phyloP scores from a whole-genome alignment of 2,329 filamentous ascomycete genomes.

The Pseudopyricularia javanii region DNA sequence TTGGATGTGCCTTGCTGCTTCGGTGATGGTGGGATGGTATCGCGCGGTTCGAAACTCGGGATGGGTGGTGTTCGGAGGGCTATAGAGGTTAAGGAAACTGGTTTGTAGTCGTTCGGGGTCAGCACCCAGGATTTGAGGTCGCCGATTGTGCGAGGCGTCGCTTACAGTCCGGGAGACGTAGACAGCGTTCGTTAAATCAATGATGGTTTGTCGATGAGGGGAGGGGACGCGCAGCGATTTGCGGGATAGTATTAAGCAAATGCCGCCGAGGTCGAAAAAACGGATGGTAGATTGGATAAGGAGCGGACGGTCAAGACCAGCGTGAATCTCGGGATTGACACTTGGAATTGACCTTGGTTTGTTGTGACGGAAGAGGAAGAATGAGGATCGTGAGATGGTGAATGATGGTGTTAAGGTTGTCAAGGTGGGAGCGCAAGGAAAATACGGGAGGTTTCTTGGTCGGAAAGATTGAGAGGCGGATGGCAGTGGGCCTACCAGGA shows the following conservation, averaged over 20 bases:
- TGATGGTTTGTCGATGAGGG: not conserved
- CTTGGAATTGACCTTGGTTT: slow-evolving; percentile 43
- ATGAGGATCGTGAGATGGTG: not conserved
- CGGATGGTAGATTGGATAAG: slow-evolving; percentile 17
- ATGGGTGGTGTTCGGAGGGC: not conserved
- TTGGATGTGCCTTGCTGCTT: not conserved
- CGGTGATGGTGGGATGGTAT: not conserved
- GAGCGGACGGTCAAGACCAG: slow-evolving; percentile 52
- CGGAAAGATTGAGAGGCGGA: slow-evolving; percentile 1
- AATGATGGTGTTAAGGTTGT: slow-evolving; percentile 10
- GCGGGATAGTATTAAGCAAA: slow-evolving; percentile 9
- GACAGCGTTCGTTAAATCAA: not conserved
- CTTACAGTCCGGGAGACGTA: not conserved
- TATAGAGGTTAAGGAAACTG: not conserved
- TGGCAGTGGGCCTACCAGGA: not conserved
- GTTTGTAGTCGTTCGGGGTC: too few relatives aligned
- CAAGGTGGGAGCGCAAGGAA: slow-evolving; percentile 9
- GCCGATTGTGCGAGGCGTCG: too few relatives aligned
- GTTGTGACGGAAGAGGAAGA: slow-evolving; percentile 14
- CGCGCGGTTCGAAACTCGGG: not conserved
- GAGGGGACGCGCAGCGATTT: slow-evolving; percentile 3
- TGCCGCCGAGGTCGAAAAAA: slow-evolving; percentile 8
- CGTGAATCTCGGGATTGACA: slow-evolving; percentile 36
- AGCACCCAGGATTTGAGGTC: too few relatives aligned
- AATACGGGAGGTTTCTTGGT: slow-evolving; percentile 2